phyloP scores from a whole-genome alignment of 2,329 filamentous ascomycete species.

The Graphium sp. region DNA sequence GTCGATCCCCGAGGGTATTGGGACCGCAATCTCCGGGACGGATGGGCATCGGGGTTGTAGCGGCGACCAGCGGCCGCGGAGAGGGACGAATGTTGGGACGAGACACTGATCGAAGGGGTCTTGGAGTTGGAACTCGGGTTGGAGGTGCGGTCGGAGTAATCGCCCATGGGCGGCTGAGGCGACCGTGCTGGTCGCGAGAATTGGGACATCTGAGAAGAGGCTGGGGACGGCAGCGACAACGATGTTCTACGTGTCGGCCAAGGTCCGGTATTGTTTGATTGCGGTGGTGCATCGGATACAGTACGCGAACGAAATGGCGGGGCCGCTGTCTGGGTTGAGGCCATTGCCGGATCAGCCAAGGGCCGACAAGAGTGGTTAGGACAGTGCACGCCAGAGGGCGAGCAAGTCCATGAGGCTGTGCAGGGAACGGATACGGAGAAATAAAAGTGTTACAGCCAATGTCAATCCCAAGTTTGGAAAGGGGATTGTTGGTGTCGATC shows the following conservation, averaged over 20 bases:
- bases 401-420: too few species aligned
- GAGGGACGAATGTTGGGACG: constrained; percentile 45
- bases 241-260: constrained; percentile 30
- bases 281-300: constrained; percentile 13
- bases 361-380: too few species aligned
- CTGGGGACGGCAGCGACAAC: constrained; percentile 42
- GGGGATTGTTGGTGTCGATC: too few species aligned
- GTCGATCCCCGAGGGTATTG: constrained; percentile 58
- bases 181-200: constrained; percentile 35
- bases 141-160: constrained; percentile 22
- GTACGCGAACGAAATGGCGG: constrained; percentile 24
- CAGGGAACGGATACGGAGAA: too few species aligned
- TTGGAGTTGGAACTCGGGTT: constrained; percentile 44
- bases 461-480: too few species aligned
- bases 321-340: constrained; percentile 18
- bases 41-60: constrained; percentile 31
- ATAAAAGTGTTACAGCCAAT: too few species aligned
- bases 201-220: constrained; percentile 39
- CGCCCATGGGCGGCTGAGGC: constrained; percentile 31
- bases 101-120: constrained; percentile 37
- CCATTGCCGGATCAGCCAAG: constrained; percentile 15
- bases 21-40: constrained; percentile 44
- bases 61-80: constrained; percentile 24
- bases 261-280: constrained; percentile 10
- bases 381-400: too few species aligned